Evolutionary conservation across 2,329 filamentous ascomycete species (phyloP).

Genomic region (Pleoardoris graminearum): DNA sequence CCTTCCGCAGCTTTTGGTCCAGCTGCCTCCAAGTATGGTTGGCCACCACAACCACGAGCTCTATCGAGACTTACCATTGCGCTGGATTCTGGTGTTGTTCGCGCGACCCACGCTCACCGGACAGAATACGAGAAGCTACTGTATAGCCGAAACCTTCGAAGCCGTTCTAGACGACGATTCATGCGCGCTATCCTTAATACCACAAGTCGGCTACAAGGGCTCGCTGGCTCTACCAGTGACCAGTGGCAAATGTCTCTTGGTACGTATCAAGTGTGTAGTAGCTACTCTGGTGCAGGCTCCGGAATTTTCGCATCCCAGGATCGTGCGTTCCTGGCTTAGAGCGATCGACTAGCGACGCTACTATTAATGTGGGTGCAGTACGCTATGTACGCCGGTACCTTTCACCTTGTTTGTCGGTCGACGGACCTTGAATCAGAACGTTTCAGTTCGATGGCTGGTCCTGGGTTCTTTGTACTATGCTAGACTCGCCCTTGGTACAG

Average conservation of each 20-base stretch:
- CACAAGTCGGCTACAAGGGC: neutral
- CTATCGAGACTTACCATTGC: neutral
- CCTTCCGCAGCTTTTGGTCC: too few relatives aligned
- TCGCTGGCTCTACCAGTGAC: neutral
- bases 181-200: neutral
- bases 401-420: too few relatives aligned
- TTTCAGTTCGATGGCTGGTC: too few relatives aligned
- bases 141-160: neutral
- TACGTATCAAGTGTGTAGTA: neutral
- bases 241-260: neutral
- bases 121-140: neutral
- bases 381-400: neutral
- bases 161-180: neutral
- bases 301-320: neutral
- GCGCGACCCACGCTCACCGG: neutral
- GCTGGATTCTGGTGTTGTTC: neutral
- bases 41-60: neutral
- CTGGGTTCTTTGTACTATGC: too few relatives aligned
- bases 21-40: neutral
- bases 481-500: too few relatives aligned
- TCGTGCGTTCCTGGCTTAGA: constrained; percentile 1
- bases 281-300: neutral
- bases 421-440: too few relatives aligned
- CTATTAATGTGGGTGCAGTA: constrained; percentile 2
- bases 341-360: neutral